Evolutionary conservation across 108 stramenopile species (phyloP).

Genomic region (Fragilaria crotonensis): DNA sequence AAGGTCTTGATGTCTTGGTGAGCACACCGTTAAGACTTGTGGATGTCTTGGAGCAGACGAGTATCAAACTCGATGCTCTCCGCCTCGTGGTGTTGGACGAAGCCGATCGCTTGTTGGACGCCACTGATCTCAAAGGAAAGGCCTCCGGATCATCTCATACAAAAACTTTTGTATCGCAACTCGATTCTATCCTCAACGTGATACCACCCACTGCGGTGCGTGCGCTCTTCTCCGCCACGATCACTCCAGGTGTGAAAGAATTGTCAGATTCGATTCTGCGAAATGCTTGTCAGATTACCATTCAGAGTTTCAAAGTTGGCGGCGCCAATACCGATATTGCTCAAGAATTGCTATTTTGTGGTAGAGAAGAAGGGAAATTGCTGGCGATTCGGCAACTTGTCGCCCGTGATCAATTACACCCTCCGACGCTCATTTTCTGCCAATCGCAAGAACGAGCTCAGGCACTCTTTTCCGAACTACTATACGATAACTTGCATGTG

Average conservation of each 20-base stretch:
- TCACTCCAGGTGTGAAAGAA: conserved; percentile 79
- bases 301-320: conserved; percentile 57
- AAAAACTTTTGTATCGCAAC: conserved; percentile 81
- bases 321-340: conserved; percentile 76
- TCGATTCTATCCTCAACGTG: conserved; percentile 84
- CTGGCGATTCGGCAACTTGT: conserved; percentile 88
- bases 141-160: conserved; percentile 65
- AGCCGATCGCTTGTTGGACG: conserved; percentile 92
- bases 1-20: conserved; percentile 70
- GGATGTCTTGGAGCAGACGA: conserved; percentile 65
- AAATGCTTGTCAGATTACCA: conserved; percentile 81
- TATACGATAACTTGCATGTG: conserved; percentile 90
- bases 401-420: conserved; percentile 55
- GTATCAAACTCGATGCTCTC: conserved; percentile 50
- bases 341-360: conserved; percentile 93
- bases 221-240: conserved; percentile 93
- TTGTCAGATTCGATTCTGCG: conserved; percentile 87
- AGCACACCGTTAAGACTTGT: conserved; percentile 72
- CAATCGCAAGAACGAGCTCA: conserved; percentile 95
- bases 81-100: conserved; percentile 95
- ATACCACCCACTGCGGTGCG: conserved; percentile 74
- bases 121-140: conserved; percentile 28
- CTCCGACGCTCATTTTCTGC: conserved; percentile 87
- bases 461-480: conserved; percentile 87
- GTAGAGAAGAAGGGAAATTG: conserved; percentile 95